These are phyloP conservation scores for Ulota crispa DNA, from an alignment of 225 moss, liverwort and hornwort genomes.

Conservation along the genomic window DNA sequence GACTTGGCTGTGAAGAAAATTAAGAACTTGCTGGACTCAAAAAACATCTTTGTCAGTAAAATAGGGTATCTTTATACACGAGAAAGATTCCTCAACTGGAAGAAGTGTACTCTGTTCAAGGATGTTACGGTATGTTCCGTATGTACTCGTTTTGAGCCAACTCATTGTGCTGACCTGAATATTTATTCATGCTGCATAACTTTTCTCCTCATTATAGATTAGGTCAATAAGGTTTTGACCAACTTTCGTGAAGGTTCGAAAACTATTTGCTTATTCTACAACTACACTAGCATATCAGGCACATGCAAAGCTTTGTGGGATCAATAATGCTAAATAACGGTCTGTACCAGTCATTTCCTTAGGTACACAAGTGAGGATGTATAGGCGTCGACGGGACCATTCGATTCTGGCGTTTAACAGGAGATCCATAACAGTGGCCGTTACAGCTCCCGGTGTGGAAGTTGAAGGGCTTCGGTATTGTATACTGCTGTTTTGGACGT, in stretches of 20 bases:
- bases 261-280: constrained; percentile 6
- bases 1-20: too few species aligned
- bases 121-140: background rate
- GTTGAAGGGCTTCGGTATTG: constrained; percentile 85
- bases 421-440: constrained; percentile 25
- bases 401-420: constrained; percentile 25
- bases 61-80: too few species aligned
- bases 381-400: constrained; percentile 23
- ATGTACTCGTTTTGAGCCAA: background rate
- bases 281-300: background rate
- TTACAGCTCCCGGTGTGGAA: constrained; percentile 39
- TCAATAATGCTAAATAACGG: background rate
- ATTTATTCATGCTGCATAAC: background rate
- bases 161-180: background rate
- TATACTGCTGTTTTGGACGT: constrained; percentile 68
- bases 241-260: constrained; percentile 13
- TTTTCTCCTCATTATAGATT: background rate
- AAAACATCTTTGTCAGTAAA: too few species aligned
- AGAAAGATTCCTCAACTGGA: background rate
- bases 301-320: background rate
- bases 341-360: background rate
- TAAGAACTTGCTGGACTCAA: too few species aligned
- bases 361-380: constrained; percentile 38
- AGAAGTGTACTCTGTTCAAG: background rate
- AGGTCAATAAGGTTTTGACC: constrained; percentile 42